These are phyloP conservation scores for Tulasnella sp. DNA, from an alignment of 768 basidiomycete genomes.

Conservation along the genomic window DNA sequence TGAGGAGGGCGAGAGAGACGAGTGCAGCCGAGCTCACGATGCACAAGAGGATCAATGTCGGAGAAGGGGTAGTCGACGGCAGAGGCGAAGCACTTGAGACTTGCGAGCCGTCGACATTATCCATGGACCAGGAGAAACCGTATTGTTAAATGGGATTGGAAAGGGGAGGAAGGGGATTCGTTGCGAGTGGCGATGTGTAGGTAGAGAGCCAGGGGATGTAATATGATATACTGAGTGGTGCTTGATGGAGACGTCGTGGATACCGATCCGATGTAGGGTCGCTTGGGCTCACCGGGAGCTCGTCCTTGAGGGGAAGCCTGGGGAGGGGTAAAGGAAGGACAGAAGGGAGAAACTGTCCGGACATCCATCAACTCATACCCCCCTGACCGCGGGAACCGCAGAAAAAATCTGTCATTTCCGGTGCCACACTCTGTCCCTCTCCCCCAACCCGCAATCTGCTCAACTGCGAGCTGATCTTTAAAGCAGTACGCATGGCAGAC, in stretches of 20 bases:
- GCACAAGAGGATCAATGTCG: constrained; percentile 9
- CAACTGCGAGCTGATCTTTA: not conserved
- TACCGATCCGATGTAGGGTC: not conserved
- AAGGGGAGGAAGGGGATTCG: not conserved
- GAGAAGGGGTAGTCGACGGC: constrained; percentile 3
- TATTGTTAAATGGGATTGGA: not conserved
- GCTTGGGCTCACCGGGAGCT: not conserved
- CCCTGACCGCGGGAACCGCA: not conserved
- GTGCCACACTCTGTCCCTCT: not conserved
- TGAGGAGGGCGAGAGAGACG: constrained; percentile 13
- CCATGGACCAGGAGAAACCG: not conserved
- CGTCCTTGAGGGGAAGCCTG: not conserved
- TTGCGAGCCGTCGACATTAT: not conserved
- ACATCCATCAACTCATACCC: not conserved
- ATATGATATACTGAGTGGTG: not conserved
- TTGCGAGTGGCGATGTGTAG: not conserved
- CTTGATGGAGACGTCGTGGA: not conserved
- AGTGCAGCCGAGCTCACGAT: constrained; percentile 18
- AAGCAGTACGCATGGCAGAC: constrained; percentile 40
- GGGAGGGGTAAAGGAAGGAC: not conserved
- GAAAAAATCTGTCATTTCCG: constrained; percentile 3
- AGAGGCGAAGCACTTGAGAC: not conserved
- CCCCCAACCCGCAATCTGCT: not conserved
- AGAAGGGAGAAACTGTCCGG: not conserved
- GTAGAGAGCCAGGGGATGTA: not conserved